These are phyloP conservation scores for Leccinum solheimii DNA, from an alignment of 1,284 basidiomycete genomes.

Conservation along the genomic window DNA sequence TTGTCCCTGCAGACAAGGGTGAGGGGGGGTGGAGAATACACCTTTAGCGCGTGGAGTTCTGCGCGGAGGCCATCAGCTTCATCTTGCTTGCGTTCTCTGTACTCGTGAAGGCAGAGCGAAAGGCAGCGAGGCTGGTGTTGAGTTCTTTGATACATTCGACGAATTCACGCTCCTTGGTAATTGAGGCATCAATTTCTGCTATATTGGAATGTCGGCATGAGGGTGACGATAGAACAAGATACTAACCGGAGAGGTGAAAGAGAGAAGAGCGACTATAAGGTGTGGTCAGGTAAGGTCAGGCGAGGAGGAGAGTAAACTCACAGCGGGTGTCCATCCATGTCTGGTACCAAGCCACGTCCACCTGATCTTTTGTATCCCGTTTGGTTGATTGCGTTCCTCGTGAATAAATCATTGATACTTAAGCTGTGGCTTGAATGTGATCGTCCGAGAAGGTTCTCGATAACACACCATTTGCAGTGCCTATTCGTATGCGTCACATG, in stretches of 20 bases:
- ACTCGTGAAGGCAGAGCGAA: conserved; percentile 26
- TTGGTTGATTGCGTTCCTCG: too few relatives aligned
- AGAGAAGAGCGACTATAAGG: conserved; percentile 10
- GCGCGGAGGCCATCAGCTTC: conserved; percentile 17
- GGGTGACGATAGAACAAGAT: neutral
- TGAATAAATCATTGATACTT: too few relatives aligned
- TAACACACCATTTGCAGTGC: conserved; percentile 69
- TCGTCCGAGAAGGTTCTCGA: conserved; percentile 55
- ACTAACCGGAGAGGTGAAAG: conserved; percentile 19
- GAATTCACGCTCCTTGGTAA: conserved; percentile 29
- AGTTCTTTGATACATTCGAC: conserved; percentile 24
- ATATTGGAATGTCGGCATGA: conserved; percentile 1
- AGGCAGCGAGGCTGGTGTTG: conserved; percentile 25
- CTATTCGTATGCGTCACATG: conserved; percentile 39
- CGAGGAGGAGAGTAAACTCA: neutral
- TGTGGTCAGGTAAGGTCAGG: neutral
- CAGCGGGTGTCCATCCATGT: conserved; percentile 28
- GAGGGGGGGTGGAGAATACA: neutral
- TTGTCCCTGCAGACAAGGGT: conserved; percentile 30
- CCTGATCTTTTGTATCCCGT: too few relatives aligned
- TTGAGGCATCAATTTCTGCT: conserved; percentile 31
- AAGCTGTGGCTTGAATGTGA: conserved; percentile 60
- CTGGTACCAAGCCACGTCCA: neutral
- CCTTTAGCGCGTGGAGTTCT: conserved; percentile 31
- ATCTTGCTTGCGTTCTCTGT: conserved; percentile 22